Conservation (phyloP, 768 basidiomycete species). For the Tricholoma terreum region DNA sequence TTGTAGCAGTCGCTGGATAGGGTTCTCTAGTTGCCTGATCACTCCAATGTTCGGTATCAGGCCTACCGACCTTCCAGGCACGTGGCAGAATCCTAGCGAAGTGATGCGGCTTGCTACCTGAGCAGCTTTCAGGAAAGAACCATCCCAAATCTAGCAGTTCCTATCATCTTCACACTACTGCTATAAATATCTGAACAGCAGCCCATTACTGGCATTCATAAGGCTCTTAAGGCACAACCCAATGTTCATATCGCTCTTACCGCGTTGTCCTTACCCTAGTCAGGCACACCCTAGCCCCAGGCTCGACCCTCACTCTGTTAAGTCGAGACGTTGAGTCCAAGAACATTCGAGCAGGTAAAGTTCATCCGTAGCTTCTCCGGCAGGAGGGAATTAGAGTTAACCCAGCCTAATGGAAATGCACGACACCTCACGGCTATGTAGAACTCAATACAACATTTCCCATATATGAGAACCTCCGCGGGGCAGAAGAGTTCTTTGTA, state of each 20-base stretch:
- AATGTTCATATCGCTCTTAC: constrained; percentile 60
- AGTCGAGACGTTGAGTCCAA: constrained; percentile 59
- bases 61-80: constrained; percentile 49
- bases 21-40: too few species aligned
- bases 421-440: constrained; percentile 44
- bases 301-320: constrained; percentile 45
- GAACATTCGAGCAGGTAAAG: constrained; percentile 33
- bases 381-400: constrained; percentile 11
- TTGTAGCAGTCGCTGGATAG: too few species aligned
- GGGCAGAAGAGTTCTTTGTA: constrained; percentile 40
- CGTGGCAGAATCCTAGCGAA: constrained; percentile 51
- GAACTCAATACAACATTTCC: constrained; percentile 42
- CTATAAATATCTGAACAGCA: constrained; percentile 43
- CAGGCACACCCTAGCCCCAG: constrained; percentile 38
- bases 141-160: constrained; percentile 59
- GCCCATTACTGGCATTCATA: constrained; percentile 18
- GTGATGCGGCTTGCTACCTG: constrained; percentile 44
- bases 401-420: constrained; percentile 58
- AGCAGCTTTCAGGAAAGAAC: constrained; percentile 45
- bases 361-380: not conserved
- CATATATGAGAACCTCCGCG: constrained; percentile 41
- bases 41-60: constrained; percentile 13
- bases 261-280: constrained; percentile 37
- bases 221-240: constrained; percentile 44
- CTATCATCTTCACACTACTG: too few species aligned